Evolutionary conservation across 2,329 filamentous ascomycete species (phyloP), one percentile per base, ranked within the genome.

Genomic region (Fusarium torreyae): DNA sequence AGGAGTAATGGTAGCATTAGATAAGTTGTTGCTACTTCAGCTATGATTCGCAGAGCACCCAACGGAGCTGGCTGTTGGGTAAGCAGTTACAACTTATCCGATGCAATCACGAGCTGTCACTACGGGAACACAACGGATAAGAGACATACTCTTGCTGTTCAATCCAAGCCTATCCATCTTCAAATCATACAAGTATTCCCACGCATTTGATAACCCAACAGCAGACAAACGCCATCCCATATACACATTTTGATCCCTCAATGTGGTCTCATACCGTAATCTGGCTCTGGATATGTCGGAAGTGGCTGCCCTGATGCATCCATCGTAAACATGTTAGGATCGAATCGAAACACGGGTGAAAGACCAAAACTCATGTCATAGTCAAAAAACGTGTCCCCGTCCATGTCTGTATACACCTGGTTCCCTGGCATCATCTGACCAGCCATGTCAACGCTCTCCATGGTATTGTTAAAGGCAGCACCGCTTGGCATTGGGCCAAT

Each of bases 351-450:
- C 31, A 75, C 73, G 6, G 73, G 73, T 15, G 73, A 75, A 1
- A 75, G 63, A 6, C 73, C 73, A 66, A 75, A 75, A 36, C 73
- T 75, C 73, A 75, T 75, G 8, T 74, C 73, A n/a, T 75, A 75
- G 31, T 75, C 73, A 18, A 75, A 75, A 34, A 75, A 75, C 34
- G 72, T 62, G 31, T 75, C 73, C 0, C 73, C 72, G 6, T 74
- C 73, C 51, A 75, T 63, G 7, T 75, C 73, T 17, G 71, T 68
- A 13, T 74, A 75, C 0, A 67, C 60, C 4, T 63, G 71, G 14
- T 72, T 69, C 4, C 68, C 69, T 6, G 57, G 61, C 18, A 63
- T 55, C 18, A 74, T 67, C 44, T 73, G 71, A 1, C 58, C 54
- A 4, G 59, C 18, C 33, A 74, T 34, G 39, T 74, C 69, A 7